phyloP scores from a whole-genome alignment of 2,329 filamentous ascomycete species.

The Fusarium oligoseptatum region DNA sequence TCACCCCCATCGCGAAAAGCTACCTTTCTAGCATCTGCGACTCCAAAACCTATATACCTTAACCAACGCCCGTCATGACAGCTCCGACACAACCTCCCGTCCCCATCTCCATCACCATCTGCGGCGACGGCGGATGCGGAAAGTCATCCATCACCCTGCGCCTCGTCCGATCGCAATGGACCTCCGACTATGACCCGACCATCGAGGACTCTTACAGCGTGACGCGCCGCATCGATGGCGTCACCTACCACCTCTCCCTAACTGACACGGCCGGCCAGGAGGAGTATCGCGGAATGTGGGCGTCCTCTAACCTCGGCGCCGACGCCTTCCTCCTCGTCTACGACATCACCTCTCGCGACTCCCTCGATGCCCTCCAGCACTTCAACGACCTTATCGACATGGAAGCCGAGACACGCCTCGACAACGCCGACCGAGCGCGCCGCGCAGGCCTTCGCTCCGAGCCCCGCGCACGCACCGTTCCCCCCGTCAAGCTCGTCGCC shows the following conservation, averaged over 20 bases:
- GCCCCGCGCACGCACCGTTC: slow-evolving; percentile 63
- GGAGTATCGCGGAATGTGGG: slow-evolving; percentile 91
- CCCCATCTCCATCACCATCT: slow-evolving; percentile 83
- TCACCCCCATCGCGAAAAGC: neutral
- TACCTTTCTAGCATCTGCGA: neutral
- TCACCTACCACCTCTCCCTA: slow-evolving; percentile 82
- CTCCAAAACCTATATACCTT: neutral
- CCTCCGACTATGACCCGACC: slow-evolving; percentile 83
- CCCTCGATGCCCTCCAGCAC: slow-evolving; percentile 79
- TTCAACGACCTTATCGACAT: slow-evolving; percentile 89
- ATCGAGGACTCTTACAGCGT: slow-evolving; percentile 90
- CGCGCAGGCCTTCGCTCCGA: slow-evolving; percentile 56
- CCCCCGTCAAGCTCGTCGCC: slow-evolving; percentile 84
- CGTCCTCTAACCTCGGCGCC: slow-evolving; percentile 79
- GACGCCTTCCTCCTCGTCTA: slow-evolving; percentile 90
- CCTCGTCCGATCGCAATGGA: slow-evolving; percentile 86
- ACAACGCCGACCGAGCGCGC: slow-evolving; percentile 69
- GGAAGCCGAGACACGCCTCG: slow-evolving; percentile 78
- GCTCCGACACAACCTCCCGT: slow-evolving; percentile 54
- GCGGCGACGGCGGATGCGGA: slow-evolving; percentile 86
- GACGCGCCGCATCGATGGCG: slow-evolving; percentile 82
- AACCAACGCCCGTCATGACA: slow-evolving; percentile 31
- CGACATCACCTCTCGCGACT: slow-evolving; percentile 81
- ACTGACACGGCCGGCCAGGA: slow-evolving; percentile 92
- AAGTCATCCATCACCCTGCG: slow-evolving; percentile 89